Evolutionary conservation across 768 basidiomycete species (phyloP).

Genomic region (Pulveroboletus ravenelii): DNA sequence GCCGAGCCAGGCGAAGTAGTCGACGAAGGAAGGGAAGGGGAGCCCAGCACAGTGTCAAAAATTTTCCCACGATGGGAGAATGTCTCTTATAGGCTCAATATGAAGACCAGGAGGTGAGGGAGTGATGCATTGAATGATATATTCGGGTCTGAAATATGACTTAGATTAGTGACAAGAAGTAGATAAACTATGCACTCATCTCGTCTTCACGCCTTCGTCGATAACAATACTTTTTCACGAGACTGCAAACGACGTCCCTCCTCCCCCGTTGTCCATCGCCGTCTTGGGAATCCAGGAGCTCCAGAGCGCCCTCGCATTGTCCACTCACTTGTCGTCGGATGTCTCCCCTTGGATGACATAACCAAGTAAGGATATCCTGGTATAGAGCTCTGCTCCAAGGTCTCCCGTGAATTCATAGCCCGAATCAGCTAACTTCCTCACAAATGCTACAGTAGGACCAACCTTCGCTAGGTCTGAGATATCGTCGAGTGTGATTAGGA

Average conservation of each 20-base stretch:
- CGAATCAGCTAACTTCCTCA: constrained; percentile 14
- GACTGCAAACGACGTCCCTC: constrained; percentile 24
- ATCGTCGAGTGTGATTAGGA: constrained; percentile 1
- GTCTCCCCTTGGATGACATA: constrained; percentile 16
- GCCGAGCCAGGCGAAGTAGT: constrained; percentile 53
- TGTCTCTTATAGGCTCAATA: constrained; percentile 40
- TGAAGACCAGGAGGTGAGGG: constrained; percentile 34
- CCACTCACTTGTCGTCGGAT: constrained; percentile 7
- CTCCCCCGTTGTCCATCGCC: constrained; percentile 15
- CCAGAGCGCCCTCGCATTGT: constrained; percentile 32
- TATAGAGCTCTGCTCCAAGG: constrained; percentile 18
- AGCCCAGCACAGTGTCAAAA: constrained; percentile 44
- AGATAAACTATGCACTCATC: constrained; percentile 23
- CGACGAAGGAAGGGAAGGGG: constrained; percentile 38
- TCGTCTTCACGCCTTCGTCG: constrained; percentile 31
- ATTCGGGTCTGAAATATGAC: constrained; percentile 37
- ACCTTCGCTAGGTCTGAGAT: neutral
- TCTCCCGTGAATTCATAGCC: constrained; percentile 20
- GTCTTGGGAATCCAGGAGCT: constrained; percentile 15
- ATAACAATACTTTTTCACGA: constrained; percentile 41
- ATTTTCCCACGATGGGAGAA: constrained; percentile 48
- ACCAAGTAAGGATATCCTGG: constrained; percentile 18
- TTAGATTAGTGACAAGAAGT: neutral
- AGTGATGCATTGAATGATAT: constrained; percentile 38
- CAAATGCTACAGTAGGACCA: constrained; percentile 6